A percentile compares a stretch with the other conserved stretches of the same genome.
Evolutionary conservation across 2,329 filamentous ascomycete genomes (phyloP).

Genomic region (Dactylellina cionopaga): DNA sequence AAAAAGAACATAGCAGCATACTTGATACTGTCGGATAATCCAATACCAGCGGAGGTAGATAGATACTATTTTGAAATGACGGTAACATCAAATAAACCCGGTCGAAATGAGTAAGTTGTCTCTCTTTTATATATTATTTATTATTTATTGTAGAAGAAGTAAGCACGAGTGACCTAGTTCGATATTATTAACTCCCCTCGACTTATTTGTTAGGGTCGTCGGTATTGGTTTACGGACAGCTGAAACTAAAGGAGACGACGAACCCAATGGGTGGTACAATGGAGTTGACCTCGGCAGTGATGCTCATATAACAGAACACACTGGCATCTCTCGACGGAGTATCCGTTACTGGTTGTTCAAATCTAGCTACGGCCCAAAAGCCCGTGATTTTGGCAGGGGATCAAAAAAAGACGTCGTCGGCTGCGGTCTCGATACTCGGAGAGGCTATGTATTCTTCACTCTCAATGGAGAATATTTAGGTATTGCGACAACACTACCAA

Average conservation of each 20-base stretch:
- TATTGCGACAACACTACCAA: not conserved
- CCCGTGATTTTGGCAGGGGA: not conserved
- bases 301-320: too few species aligned
- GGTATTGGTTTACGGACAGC: not conserved
- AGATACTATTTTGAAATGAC: slow-evolving; percentile 4
- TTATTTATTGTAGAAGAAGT: too few species aligned
- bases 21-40: not conserved
- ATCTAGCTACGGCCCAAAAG: not conserved
- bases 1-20: not conserved
- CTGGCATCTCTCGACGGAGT: too few species aligned
- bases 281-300: not conserved
- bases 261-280: not conserved
- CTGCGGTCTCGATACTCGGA: slow-evolving; percentile 10
- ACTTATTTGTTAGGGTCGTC: not conserved
- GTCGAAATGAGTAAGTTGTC: too few species aligned
- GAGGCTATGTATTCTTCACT: slow-evolving; percentile 16
- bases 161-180: too few species aligned
- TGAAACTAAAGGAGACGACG: not conserved
- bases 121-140: too few species aligned
- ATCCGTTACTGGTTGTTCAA: too few species aligned
- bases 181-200: too few species aligned
- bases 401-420: not conserved
- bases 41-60: not conserved
- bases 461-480: slow-evolving; percentile 23
- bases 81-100: not conserved